phyloP scores from a whole-genome alignment of 2,329 filamentous ascomycete genomes.

The Blastomyces gilchristii region DNA sequence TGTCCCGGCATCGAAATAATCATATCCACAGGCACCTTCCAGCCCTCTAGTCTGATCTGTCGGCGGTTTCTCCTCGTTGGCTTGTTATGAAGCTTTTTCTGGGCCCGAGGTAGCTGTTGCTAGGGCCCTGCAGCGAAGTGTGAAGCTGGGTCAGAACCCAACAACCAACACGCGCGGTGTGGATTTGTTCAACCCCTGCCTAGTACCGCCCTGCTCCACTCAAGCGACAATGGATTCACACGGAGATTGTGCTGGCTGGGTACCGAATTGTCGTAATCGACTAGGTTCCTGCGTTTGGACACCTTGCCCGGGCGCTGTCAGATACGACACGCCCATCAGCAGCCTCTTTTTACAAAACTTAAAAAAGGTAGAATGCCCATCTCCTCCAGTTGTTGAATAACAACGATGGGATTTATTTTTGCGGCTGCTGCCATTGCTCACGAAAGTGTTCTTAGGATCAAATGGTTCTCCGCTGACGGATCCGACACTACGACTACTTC shows the following conservation, averaged over 20 bases:
- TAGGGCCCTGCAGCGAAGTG: background rate
- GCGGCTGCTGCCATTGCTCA: background rate
- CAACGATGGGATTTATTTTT: background rate
- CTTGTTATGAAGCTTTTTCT: background rate
- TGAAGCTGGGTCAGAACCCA: background rate
- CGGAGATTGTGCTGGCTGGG: background rate
- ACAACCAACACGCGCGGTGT: background rate
- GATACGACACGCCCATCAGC: background rate
- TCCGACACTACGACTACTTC: background rate
- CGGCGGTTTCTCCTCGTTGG: background rate
- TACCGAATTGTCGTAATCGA: background rate
- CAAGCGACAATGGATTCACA: constrained; percentile 1
- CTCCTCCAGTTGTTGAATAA: background rate
- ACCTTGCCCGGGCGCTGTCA: background rate
- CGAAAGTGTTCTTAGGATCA: background rate
- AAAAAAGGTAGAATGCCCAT: background rate
- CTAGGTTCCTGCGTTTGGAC: constrained; percentile 4
- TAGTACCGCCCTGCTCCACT: background rate
- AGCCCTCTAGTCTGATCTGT: background rate
- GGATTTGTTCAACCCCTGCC: constrained; percentile 2
- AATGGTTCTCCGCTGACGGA: background rate
- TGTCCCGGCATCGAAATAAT: background rate
- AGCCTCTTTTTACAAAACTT: background rate
- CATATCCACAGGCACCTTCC: background rate
- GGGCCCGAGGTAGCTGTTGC: background rate